Percentiles rank a stretch among this genome's conserved stretches.
These are phyloP conservation scores for Cornus florida DNA, from an alignment of 148 eudicot genomes.

Conservation along the genomic window DNA sequence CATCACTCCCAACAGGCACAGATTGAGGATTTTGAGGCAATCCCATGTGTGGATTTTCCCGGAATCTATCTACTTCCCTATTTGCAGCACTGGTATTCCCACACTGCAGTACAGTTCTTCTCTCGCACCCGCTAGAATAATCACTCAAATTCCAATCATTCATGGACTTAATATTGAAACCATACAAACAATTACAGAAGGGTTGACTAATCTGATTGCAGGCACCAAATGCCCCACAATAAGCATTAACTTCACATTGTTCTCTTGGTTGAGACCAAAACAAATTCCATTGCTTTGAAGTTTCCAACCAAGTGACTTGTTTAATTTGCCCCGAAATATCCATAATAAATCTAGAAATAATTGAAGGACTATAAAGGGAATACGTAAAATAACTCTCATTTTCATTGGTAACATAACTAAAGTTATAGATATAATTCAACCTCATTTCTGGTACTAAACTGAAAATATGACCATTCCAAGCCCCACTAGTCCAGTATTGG, in stretches of 20 bases:
- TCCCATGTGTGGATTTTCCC: neutral
- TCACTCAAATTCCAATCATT: constrained; percentile 48
- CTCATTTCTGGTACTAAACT: constrained; percentile 47
- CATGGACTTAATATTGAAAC: constrained; percentile 24
- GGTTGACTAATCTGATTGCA: constrained; percentile 39
- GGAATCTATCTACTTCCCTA: constrained; percentile 29
- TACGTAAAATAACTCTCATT: constrained; percentile 62
- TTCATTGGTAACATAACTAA: constrained; percentile 40
- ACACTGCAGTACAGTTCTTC: constrained; percentile 35
- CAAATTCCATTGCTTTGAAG: neutral
- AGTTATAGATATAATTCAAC: constrained; percentile 42
- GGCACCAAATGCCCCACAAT: constrained; percentile 53
- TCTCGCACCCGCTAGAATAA: constrained; percentile 57
- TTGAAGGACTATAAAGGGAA: constrained; percentile 25
- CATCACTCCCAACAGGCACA: constrained; percentile 4
- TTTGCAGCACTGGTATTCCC: constrained; percentile 16
- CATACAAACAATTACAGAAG: constrained; percentile 43
- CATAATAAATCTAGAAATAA: constrained; percentile 52
- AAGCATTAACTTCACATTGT: neutral
- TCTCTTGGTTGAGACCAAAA: no score
- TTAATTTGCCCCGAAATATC: constrained; percentile 52
- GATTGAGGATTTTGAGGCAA: neutral
- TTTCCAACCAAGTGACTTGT: constrained; percentile 40
- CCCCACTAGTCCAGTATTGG: no score
- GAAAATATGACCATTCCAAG: no score